These are phyloP conservation scores for Fusarium algeriense DNA, from an alignment of 2,329 filamentous ascomycete genomes.

Conservation along the genomic window DNA sequence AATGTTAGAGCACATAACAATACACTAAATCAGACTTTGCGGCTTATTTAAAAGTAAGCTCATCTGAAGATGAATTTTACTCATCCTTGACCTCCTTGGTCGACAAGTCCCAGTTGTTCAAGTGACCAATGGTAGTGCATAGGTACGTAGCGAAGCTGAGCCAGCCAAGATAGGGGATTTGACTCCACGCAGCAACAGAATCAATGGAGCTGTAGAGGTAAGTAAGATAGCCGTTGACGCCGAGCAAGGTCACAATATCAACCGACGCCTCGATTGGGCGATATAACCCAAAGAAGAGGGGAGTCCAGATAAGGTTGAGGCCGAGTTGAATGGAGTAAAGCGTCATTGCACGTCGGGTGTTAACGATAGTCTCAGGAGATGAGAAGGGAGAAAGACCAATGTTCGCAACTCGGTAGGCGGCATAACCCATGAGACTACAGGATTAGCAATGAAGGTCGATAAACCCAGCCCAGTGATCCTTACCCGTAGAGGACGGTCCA, in stretches of 20 bases:
- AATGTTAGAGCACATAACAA: neutral
- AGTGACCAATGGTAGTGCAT: slow-evolving; percentile 73
- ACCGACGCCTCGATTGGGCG: slow-evolving; percentile 79
- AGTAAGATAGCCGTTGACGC: slow-evolving; percentile 78
- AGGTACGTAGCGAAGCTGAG: slow-evolving; percentile 89
- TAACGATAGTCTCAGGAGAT: slow-evolving; percentile 64
- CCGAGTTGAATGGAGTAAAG: slow-evolving; percentile 89
- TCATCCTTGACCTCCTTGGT: slow-evolving; percentile 41
- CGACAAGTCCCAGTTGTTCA: slow-evolving; percentile 75
- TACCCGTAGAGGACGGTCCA: slow-evolving; percentile 76
- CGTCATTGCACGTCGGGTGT: slow-evolving; percentile 77
- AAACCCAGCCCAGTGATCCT: slow-evolving; percentile 3
- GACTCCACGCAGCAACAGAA: slow-evolving; percentile 75
- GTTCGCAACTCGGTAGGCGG: slow-evolving; percentile 81
- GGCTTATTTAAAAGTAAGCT: neutral
- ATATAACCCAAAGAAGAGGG: slow-evolving; percentile 86
- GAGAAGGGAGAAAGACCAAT: slow-evolving; percentile 70
- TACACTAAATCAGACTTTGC: neutral
- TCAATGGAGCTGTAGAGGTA: slow-evolving; percentile 84
- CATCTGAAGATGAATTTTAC: slow-evolving; percentile 36
- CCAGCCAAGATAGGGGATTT: slow-evolving; percentile 89
- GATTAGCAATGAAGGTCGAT: neutral
- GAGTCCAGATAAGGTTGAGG: slow-evolving; percentile 91
- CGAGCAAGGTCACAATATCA: slow-evolving; percentile 80
- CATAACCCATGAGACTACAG: slow-evolving; percentile 82